phyloP scores from a whole-genome alignment of 352 stramenopile species.

The Pythium aristosporum region DNA sequence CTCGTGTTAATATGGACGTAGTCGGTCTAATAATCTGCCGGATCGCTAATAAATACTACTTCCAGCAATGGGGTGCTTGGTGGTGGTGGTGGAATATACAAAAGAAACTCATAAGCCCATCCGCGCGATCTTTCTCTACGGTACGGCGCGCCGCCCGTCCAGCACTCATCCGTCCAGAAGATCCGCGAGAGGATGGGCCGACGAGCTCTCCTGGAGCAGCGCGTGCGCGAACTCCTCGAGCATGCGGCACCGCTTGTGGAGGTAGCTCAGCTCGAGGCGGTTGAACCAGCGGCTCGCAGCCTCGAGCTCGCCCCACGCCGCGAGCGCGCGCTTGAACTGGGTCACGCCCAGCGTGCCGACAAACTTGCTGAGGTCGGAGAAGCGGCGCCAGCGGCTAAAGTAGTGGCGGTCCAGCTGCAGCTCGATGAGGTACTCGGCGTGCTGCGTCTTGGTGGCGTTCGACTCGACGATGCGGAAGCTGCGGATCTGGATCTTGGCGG shows the following conservation, averaged over 20 bases:
- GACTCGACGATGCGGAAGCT: conserved; percentile 81
- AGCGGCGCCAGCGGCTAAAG: conserved; percentile 73
- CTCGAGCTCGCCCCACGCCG: conserved; percentile 58
- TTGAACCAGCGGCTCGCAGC: conserved; percentile 77
- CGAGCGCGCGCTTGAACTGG: conserved; percentile 55
- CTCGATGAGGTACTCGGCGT: conserved; percentile 83
- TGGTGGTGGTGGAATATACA: too few species aligned
- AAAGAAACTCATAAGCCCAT: too few species aligned
- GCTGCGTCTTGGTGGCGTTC: conserved; percentile 40
- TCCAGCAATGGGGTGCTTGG: too few species aligned
- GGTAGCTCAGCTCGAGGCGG: conserved; percentile 77
- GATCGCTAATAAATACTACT: too few species aligned
- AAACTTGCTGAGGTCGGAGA: conserved; percentile 71
- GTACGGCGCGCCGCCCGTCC: neutral
- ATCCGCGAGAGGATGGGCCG: conserved; percentile 68
- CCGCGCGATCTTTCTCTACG: too few species aligned
- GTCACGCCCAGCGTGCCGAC: conserved; percentile 48
- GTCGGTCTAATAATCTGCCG: too few species aligned
- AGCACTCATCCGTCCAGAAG: conserved; percentile 49
- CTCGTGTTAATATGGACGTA: too few species aligned
- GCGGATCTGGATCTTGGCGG: conserved; percentile 76
- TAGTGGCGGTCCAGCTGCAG: conserved; percentile 73
- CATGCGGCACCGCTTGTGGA: conserved; percentile 76
- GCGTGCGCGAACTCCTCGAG: conserved; percentile 77
- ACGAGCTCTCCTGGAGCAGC: conserved; percentile 71